Evolutionary conservation across 305 asterid species (phyloP), one percentile per base, ranked within the genome.

Genomic region (Nicotiana rustica): DNA sequence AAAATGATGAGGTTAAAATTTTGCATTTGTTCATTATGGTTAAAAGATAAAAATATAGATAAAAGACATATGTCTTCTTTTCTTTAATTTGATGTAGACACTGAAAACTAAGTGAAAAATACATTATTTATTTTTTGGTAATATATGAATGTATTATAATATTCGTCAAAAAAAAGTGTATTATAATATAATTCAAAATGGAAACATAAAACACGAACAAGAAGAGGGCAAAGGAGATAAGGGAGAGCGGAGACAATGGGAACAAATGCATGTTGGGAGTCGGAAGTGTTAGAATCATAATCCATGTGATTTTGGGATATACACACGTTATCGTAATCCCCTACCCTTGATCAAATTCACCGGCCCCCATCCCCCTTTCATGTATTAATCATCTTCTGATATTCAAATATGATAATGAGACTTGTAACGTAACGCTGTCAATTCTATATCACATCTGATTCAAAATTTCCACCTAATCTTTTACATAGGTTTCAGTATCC

Each of bases 241-340:
- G 61, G 61, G 61, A 5, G 61, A 14, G 61, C 13, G n/a, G 59
- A 52, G 62, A 57, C 62, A 1, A 17, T 57, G 19, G 18, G 2
- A n/a, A 59, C 25, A 59, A 59, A 5, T 59, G 65, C 69, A 64
- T 64, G 38, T 64, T 64, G 44, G 44, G 29, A 64, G 41, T 25
- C 5, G 69, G 66, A 35, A 25, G 8, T 25, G 4, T 44, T 0
- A 65, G 10, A 65, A 65, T 65, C 41, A 65, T 65, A 13, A 31
- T 29, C 70, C 70, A 31, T 65, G 29, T 29, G 65, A 75, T 52
- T 25, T 75, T 52, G 10, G 15, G 17, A 75, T 75, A 29, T 75
- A 7, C 64, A 75, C 64, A 75, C 65, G 44, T 75, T 75, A 59
- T 59, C 12, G 25, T 59, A 59, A 59, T 59, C 25, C 25, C n/a